These are phyloP conservation scores for Acrocalymma vagum DNA, from an alignment of 2,329 filamentous ascomycete genomes.

Conservation along the genomic window DNA sequence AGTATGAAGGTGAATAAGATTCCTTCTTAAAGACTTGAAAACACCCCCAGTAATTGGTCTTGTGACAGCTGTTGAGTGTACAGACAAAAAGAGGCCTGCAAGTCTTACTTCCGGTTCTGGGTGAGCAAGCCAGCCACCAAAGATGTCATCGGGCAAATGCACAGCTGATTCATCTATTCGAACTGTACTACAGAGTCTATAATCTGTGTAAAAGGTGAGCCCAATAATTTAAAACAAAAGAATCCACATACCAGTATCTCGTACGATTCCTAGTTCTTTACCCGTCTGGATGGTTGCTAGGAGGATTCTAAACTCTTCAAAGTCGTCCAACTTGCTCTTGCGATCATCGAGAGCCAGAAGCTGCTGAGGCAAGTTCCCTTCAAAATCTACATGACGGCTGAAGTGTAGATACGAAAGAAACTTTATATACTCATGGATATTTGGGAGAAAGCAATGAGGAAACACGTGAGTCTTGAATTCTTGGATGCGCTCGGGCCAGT, in stretches of 20 bases:
- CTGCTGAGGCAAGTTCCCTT: slow-evolving; percentile 21
- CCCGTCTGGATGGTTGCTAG: slow-evolving; percentile 53
- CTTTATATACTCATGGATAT: slow-evolving; percentile 46
- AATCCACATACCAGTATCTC: slow-evolving; percentile 45
- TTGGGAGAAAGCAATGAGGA: slow-evolving; percentile 55
- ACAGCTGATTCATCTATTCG: slow-evolving; percentile 47
- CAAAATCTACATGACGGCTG: slow-evolving; percentile 30
- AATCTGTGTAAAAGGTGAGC: slow-evolving; percentile 26
- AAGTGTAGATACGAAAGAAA: slow-evolving; percentile 53
- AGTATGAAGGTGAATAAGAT: slow-evolving; percentile 77
- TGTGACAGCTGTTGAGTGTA: slow-evolving; percentile 77
- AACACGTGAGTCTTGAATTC: slow-evolving; percentile 57
- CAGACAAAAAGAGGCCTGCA: slow-evolving; percentile 81
- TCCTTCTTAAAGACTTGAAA: slow-evolving; percentile 68
- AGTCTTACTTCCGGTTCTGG: slow-evolving; percentile 66
- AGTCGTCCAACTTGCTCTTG: slow-evolving; percentile 18
- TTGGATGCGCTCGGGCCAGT: slow-evolving; percentile 45
- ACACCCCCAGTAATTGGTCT: slow-evolving; percentile 72
- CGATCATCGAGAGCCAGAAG: slow-evolving; percentile 11
- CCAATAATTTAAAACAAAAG: not conserved
- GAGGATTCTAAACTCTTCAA: slow-evolving; percentile 44
- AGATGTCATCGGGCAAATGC: slow-evolving; percentile 61
- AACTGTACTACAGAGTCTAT: slow-evolving; percentile 29
- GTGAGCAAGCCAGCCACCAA: slow-evolving; percentile 49
- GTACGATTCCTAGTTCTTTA: slow-evolving; percentile 56